Percentiles rank a stretch among this genome's conserved stretches.
Conservation (phyloP, 805 yeast species). For the Candida tammaniensis region DNA sequence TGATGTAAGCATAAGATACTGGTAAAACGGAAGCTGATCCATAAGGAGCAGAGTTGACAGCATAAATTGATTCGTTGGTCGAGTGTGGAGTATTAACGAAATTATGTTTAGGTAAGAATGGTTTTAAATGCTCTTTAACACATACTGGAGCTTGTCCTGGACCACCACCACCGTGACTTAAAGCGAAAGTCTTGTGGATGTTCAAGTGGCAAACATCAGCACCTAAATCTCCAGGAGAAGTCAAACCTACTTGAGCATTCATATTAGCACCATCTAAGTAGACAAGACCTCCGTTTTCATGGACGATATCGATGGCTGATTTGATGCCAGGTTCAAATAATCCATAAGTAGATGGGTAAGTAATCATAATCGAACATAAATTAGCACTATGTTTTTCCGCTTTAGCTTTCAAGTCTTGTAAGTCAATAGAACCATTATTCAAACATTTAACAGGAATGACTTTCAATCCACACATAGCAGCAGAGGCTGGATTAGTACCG, state of each 20-base stretch:
- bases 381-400: constrained; percentile 65
- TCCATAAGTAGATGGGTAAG: constrained; percentile 97
- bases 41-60: constrained; percentile 92
- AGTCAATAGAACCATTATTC: constrained; percentile 80
- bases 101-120: constrained; percentile 79
- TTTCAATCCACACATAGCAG: constrained; percentile 94
- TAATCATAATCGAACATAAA: constrained; percentile 91
- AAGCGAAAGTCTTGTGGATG: constrained; percentile 94
- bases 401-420: constrained; percentile 69
- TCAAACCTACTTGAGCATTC: constrained; percentile 98
- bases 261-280: constrained; percentile 98
- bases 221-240: constrained; percentile 96
- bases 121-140: constrained; percentile 75
- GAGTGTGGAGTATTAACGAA: constrained; percentile 52
- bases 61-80: constrained; percentile 52
- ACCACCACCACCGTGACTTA: constrained; percentile 99
- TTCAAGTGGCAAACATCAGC: constrained; percentile 98
- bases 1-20: constrained; percentile 91
- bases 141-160: constrained; percentile 99
- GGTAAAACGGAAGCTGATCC: constrained; percentile 94
- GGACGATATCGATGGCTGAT: constrained; percentile 82
- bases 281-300: constrained; percentile 87
- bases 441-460: constrained; percentile 91
- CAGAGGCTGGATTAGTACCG: constrained; percentile 98
- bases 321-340: constrained; percentile 90